Evolutionary conservation across 2,329 filamentous ascomycete genomes (phyloP), one percentile per base, ranked within the genome.

Genomic region (Cladorrhinum sp.): DNA sequence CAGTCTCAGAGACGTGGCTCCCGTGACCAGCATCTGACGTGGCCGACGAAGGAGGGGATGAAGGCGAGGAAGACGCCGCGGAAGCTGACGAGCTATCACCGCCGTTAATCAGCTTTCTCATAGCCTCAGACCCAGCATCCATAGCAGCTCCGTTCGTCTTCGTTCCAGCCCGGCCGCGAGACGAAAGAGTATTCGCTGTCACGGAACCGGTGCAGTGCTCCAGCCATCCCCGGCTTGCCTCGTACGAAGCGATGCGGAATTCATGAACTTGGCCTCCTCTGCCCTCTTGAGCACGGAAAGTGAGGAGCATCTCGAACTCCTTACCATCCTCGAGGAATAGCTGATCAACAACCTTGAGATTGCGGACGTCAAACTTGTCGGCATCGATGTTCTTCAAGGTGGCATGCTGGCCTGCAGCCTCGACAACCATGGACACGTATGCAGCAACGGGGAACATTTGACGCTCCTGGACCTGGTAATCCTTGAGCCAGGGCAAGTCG

Each of bases 391-490:
- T 61, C 18, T 60, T 55, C 23, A 70, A 39, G 5, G 26, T 56
- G 6, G 68, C 66, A 1, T 64, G 60, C 58, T 75, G 72, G 2
- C 60, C 57, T 1, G 69, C 65, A 0, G 73, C 74, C 64, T 75
- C 72, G 14, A 73, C 62, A 36, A 68, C 71, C 74, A 81, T 77
- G 42, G 76, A 75, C 7, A 78, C 67, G 46, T 74, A 75, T 21
- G 77, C 79, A 1, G 76, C 71, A 21, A 75, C 73, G 20, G 81
- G 78, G 64, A 78, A 81, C 57, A 80, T 75, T 55, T 75, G 74
- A 57, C 78, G 75, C 64, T 75, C 79, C 61, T 81, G 76, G 70
- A 82, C 77, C 48, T 70, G 67, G 71, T 82, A 80, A 62, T 81
- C 79, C 54, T 77, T 73, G 16, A 81, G 74, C 66, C 82, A 83